Conservation (phyloP, 768 basidiomycete genomes). For the Cyathus striatus region DNA sequence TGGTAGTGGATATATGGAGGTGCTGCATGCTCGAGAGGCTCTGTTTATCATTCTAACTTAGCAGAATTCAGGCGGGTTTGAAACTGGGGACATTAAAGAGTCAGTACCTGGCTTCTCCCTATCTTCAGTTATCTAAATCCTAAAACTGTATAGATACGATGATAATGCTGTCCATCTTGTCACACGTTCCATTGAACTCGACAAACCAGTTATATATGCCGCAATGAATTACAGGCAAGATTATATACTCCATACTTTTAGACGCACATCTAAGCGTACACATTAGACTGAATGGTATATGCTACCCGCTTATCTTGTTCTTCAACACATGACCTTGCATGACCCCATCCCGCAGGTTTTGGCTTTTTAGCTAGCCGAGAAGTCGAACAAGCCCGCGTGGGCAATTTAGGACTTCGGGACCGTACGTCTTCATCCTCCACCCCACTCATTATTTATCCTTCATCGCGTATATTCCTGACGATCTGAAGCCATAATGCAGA, state of each 20-base stretch:
- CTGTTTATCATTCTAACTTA: no score
- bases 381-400: constrained; percentile 36
- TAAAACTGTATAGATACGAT: constrained; percentile 33
- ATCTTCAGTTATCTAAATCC: no score
- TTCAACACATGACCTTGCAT: not conserved
- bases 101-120: not conserved
- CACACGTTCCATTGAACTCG: constrained; percentile 34
- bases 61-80: not conserved
- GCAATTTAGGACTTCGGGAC: constrained; percentile 58
- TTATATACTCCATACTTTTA: constrained; percentile 1
- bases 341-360: constrained; percentile 22
- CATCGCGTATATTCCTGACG: no score
- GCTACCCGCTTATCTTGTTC: constrained; percentile 1
- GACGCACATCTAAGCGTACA: not conserved
- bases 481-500: constrained; percentile 23
- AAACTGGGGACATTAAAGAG: not conserved
- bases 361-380: constrained; percentile 43
- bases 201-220: constrained; percentile 44
- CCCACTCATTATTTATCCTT: no score
- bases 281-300: not conserved
- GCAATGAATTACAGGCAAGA: constrained; percentile 45
- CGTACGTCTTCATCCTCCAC: no score
- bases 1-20: constrained; percentile 43
- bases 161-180: constrained; percentile 28
- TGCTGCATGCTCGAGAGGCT: not conserved